Conservation (phyloP, 148 eudicot species). For the Selenicereus undatus region DNA sequence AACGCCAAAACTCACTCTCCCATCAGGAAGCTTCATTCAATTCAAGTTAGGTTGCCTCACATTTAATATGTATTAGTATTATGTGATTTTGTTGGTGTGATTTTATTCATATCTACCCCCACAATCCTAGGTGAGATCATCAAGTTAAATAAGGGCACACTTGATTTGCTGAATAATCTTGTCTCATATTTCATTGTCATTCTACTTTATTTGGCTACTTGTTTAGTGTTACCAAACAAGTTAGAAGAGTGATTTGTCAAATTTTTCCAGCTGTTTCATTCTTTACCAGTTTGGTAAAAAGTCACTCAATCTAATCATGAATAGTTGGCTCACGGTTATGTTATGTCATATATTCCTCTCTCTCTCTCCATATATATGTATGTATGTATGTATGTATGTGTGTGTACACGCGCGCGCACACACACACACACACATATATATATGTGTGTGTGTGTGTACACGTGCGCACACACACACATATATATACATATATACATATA, state of each 20-base stretch:
- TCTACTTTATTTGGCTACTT: not conserved
- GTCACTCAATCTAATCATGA: not conserved
- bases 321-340: too few species aligned
- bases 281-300: not conserved
- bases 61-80: not conserved
- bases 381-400: too few species aligned
- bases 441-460: too few species aligned
- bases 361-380: too few species aligned
- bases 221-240: constrained; percentile 1
- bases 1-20: not conserved
- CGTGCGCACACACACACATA: too few species aligned
- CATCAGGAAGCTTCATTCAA: not conserved
- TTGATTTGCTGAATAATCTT: too few species aligned
- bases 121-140: not conserved
- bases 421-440: too few species aligned
- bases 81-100: not conserved
- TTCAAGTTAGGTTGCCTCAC: not conserved
- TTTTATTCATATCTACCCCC: too few species aligned
- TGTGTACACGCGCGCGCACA: too few species aligned
- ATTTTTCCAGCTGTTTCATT: not conserved
- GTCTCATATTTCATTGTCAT: not conserved
- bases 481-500: too few species aligned
- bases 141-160: not conserved
- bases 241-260: not conserved
- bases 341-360: too few species aligned